Evolutionary conservation across 2,329 filamentous ascomycete species (phyloP).

Genomic region (Pseudogymnoascus sp.): DNA sequence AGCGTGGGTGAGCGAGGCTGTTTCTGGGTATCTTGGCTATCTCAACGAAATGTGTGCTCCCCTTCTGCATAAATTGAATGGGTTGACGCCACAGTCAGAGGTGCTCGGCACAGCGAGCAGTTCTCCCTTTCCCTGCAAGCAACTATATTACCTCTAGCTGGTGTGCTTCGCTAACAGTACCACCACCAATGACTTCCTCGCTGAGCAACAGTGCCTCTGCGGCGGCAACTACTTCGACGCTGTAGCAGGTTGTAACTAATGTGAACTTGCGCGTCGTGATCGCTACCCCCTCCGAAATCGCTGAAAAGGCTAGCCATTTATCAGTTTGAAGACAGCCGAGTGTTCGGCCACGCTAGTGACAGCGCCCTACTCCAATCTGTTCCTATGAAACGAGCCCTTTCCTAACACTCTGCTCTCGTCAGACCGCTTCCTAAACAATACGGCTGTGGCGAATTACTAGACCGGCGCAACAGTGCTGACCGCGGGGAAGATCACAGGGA

Average conservation of each 20-base stretch:
- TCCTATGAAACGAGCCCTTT: background rate
- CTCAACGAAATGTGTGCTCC: no score
- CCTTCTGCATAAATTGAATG: no score
- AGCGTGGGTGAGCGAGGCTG: no score
- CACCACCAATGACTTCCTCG: slow-evolving; percentile 8
- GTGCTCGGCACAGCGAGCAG: no score
- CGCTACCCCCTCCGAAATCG: background rate
- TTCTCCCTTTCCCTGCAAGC: background rate
- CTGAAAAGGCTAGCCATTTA: background rate
- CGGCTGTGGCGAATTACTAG: background rate
- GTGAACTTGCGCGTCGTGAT: background rate
- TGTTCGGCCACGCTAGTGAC: background rate
- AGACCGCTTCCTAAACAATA: slow-evolving; percentile 5
- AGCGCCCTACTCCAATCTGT: background rate
- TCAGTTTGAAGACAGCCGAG: background rate
- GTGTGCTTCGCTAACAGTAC: slow-evolving; percentile 9
- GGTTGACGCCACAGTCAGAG: no score
- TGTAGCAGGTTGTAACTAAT: background rate
- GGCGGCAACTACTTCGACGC: slow-evolving; percentile 9
- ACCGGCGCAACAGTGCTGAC: background rate
- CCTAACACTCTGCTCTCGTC: background rate
- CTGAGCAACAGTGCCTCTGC: slow-evolving; percentile 11
- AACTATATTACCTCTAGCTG: background rate
- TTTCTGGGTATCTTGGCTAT: no score
- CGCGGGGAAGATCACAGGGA: slow-evolving; percentile 6